Evolutionary conservation across 768 basidiomycete species (phyloP).

Genomic region (Serendipita vermifera): DNA sequence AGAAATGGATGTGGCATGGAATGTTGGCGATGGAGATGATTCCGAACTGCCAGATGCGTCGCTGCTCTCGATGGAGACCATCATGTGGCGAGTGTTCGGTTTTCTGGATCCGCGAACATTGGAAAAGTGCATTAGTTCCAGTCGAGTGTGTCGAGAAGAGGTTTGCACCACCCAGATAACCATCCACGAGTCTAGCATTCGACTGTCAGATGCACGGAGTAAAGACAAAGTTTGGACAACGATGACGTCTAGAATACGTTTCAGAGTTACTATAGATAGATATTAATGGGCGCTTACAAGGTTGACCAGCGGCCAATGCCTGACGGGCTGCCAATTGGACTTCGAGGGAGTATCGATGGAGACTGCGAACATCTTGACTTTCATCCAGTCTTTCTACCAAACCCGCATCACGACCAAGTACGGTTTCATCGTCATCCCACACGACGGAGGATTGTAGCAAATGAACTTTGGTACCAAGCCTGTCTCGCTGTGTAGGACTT

Average conservation of each 20-base stretch:
- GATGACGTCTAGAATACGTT: background rate
- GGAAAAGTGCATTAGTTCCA: too few species aligned
- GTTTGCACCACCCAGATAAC: background rate
- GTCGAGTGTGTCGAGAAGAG: too few species aligned
- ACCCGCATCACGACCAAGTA: background rate
- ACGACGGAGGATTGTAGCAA: background rate
- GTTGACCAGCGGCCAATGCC: background rate
- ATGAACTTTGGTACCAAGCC: background rate
- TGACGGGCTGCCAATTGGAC: background rate
- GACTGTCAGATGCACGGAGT: conserved; percentile 1
- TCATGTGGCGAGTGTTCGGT: too few species aligned
- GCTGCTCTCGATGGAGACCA: too few species aligned
- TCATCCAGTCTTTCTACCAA: background rate
- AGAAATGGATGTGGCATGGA: too few species aligned
- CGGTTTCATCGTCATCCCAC: background rate
- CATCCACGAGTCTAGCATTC: background rate
- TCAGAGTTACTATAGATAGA: background rate
- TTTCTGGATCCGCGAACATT: too few species aligned
- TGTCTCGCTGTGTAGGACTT: background rate
- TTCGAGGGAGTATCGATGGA: background rate
- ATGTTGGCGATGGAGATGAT: too few species aligned
- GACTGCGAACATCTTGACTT: background rate
- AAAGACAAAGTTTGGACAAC: background rate
- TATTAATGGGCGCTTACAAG: background rate
- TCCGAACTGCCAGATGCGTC: too few species aligned